Conservation (phyloP, 305 asterid genomes). For the Ruellia speciosa region DNA sequence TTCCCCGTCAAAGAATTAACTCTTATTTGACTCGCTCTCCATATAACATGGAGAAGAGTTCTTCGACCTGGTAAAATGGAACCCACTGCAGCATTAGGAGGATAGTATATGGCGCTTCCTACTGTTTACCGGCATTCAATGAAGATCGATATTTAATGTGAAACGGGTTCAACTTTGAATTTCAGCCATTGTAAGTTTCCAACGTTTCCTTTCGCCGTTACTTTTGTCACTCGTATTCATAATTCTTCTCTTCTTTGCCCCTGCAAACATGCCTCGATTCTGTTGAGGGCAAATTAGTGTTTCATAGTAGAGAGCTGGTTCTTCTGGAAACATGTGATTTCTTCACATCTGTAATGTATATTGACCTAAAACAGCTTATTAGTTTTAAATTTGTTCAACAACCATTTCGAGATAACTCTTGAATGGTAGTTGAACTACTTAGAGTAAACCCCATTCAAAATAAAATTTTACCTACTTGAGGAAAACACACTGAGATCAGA, state of each 20-base stretch:
- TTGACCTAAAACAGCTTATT: neutral
- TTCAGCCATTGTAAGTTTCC: constrained; percentile 10
- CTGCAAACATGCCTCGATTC: too few relatives aligned
- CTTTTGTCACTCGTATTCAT: too few relatives aligned
- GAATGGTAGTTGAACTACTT: neutral
- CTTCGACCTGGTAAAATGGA: too few relatives aligned
- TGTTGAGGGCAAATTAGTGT: too few relatives aligned
- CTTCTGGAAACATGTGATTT: neutral
- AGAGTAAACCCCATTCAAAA: neutral
- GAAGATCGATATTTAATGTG: constrained; percentile 1
- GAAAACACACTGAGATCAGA: too few relatives aligned
- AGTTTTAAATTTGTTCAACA: neutral
- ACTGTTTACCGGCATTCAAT: constrained; percentile 1
- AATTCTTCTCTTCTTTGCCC: too few relatives aligned
- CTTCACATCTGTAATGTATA: neutral
- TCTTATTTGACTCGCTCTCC: neutral
- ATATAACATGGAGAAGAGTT: too few relatives aligned
- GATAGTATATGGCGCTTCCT: constrained; percentile 2
- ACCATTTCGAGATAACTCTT: neutral
- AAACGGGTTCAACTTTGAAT: neutral
- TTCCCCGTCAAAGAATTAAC: neutral
- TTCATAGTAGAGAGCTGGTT: neutral
- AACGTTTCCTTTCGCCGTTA: neutral
- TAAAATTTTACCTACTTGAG: neutral
- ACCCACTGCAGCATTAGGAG: too few relatives aligned